phyloP scores from a whole-genome alignment of 1,284 basidiomycete genomes.

The Tilletia horrida region DNA sequence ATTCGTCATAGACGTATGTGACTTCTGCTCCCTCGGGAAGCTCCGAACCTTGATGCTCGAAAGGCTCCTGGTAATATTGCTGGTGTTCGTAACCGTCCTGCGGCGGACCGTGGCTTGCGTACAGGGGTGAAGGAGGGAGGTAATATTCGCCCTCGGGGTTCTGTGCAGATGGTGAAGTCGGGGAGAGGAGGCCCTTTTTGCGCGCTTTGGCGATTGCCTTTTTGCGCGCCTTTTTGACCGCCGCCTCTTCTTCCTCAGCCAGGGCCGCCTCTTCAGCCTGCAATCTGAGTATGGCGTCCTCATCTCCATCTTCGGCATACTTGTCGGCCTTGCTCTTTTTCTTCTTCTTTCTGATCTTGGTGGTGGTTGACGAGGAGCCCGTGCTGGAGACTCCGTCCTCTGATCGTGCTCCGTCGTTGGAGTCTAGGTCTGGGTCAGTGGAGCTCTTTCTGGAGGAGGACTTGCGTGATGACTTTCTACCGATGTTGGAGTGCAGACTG shows the following conservation, averaged over 20 bases:
- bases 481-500: slow-evolving; percentile 14
- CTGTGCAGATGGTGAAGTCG: too few species aligned
- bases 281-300: not conserved
- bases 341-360: not conserved
- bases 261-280: slow-evolving; percentile 2
- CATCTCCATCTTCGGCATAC: not conserved
- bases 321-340: not conserved
- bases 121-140: too few species aligned
- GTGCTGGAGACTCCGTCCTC: not conserved
- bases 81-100: too few species aligned
- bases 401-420: not conserved
- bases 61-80: too few species aligned
- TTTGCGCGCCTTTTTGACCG: not conserved
- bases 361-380: not conserved
- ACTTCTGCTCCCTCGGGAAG: too few species aligned
- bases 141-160: too few species aligned
- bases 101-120: too few species aligned
- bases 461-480: not conserved
- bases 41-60: too few species aligned
- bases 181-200: slow-evolving; percentile 2
- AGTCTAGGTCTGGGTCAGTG: too few species aligned
- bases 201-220: slow-evolving; percentile 10
- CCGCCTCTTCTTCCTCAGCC: slow-evolving; percentile 1
- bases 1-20: too few species aligned
- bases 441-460: not conserved